These are phyloP conservation scores for Phaseolus coccineus DNA, from an alignment of 331 rosid genomes.

Conservation along the genomic window DNA sequence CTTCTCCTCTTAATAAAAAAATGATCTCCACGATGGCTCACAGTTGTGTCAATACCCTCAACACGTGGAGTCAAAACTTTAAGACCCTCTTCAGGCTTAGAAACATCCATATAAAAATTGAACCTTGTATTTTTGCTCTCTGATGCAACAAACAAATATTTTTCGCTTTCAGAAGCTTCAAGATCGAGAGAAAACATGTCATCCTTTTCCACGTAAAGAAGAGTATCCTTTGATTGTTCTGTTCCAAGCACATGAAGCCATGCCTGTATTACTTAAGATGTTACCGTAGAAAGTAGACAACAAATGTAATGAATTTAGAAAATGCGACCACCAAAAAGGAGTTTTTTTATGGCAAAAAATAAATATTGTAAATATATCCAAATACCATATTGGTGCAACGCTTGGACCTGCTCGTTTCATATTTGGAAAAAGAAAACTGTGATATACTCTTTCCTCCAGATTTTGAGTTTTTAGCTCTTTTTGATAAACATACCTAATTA, in stretches of 20 bases:
- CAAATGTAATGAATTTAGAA: constrained; percentile 12
- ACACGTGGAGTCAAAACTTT: constrained; percentile 76
- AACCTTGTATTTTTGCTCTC: constrained; percentile 87
- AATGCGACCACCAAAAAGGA: not conserved
- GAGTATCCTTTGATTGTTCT: constrained; percentile 74
- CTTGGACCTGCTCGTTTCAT: constrained; percentile 1
- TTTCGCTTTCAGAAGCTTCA: constrained; percentile 83
- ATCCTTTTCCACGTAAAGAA: constrained; percentile 83
- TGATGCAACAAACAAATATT: constrained; percentile 81
- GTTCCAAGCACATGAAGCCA: constrained; percentile 85
- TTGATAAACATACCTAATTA: not conserved
- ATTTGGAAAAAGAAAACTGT: not conserved
- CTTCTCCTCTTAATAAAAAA: constrained; percentile 82
- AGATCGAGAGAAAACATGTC: constrained; percentile 82
- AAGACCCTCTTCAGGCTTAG: constrained; percentile 78
- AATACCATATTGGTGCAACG: constrained; percentile 11
- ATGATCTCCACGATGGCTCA: constrained; percentile 88
- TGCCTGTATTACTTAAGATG: constrained; percentile 60
- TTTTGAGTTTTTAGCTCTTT: not conserved
- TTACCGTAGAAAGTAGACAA: constrained; percentile 36
- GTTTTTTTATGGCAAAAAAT: constrained; percentile 12
- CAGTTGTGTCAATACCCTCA: constrained; percentile 78
- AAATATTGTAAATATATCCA: constrained; percentile 16
- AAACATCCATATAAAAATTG: constrained; percentile 88
- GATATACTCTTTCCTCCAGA: not conserved